Conservation (phyloP, 2,329 filamentous ascomycete genomes). For the Davidsoniella virescens region DNA sequence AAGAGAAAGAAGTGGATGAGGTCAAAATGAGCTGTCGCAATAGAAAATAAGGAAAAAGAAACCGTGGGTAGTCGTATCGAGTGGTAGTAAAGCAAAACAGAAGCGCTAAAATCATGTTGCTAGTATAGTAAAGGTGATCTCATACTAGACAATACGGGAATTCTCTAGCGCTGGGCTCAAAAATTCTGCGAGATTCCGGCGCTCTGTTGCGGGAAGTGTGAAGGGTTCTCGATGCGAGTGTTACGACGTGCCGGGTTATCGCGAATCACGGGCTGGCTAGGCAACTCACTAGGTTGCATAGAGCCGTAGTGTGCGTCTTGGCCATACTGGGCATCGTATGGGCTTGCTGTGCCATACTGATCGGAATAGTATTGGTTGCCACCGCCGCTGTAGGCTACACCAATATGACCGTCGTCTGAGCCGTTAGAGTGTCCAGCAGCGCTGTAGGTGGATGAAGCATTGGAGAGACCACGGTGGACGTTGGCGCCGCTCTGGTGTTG, state of each 20-base stretch:
- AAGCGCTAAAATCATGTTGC: slow-evolving; percentile 4
- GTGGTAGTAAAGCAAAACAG: neutral
- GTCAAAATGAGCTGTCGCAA: neutral
- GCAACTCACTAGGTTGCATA: slow-evolving; percentile 24
- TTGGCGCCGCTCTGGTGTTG: slow-evolving; percentile 28
- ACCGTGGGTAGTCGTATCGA: slow-evolving; percentile 3
- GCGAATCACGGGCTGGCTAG: slow-evolving; percentile 64
- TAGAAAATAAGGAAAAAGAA: neutral
- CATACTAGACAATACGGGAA: too few relatives aligned
- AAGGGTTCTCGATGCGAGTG: slow-evolving; percentile 82
- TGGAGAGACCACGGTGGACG: slow-evolving; percentile 79
- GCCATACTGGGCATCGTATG: slow-evolving; percentile 14
- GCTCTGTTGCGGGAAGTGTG: slow-evolving; percentile 80
- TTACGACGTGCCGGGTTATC: slow-evolving; percentile 87
- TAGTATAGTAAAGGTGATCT: neutral
- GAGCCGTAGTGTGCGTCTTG: neutral
- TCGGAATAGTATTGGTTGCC: slow-evolving; percentile 29
- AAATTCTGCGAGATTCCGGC: slow-evolving; percentile 97
- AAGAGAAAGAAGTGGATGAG: neutral
- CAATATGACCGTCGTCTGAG: slow-evolving; percentile 35
- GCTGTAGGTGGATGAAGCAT: slow-evolving; percentile 92
- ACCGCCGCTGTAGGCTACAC: slow-evolving; percentile 31
- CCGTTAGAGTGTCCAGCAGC: slow-evolving; percentile 59
- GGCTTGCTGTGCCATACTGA: slow-evolving; percentile 17
- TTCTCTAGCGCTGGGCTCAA: slow-evolving; percentile 25